These are phyloP conservation scores for Nemania abortiva DNA, from an alignment of 2,329 filamentous ascomycete species.

Conservation along the genomic window DNA sequence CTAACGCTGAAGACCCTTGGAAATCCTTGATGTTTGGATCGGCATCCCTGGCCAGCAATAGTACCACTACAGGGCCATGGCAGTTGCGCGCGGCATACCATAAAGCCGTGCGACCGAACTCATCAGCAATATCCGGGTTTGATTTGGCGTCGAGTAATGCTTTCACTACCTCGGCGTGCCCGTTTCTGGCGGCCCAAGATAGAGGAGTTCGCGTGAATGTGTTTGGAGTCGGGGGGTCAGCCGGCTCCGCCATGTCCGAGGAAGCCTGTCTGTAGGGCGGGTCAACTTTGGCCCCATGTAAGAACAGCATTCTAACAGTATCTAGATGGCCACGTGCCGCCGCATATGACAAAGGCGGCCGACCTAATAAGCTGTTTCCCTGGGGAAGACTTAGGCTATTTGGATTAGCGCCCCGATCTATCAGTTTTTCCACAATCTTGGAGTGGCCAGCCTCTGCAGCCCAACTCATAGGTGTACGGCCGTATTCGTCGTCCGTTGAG, in stretches of 20 bases:
- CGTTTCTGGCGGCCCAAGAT: background rate
- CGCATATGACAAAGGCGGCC: background rate
- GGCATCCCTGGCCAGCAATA: background rate
- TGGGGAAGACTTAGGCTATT: background rate
- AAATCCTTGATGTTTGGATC: background rate
- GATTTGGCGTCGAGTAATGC: background rate
- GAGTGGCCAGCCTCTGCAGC: background rate
- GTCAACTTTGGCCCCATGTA: background rate
- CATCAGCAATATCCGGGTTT: background rate
- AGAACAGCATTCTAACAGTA: background rate
- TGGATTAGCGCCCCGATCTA: background rate
- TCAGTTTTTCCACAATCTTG: background rate
- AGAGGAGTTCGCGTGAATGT: background rate
- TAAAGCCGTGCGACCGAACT: conserved; percentile 2
- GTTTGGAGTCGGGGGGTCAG: background rate
- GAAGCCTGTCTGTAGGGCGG: background rate
- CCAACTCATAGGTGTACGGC: background rate
- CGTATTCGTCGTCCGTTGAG: background rate
- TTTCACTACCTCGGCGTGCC: background rate
- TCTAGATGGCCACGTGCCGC: background rate
- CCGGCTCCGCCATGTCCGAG: background rate
- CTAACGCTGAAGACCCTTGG: background rate
- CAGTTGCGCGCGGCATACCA: conserved; percentile 3
- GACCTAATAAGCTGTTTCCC: background rate
- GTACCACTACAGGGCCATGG: background rate